A percentile compares a stretch with the other conserved stretches of the same genome.
Conservation (phyloP, 768 basidiomycete species). For the Lactarius vividus region DNA sequence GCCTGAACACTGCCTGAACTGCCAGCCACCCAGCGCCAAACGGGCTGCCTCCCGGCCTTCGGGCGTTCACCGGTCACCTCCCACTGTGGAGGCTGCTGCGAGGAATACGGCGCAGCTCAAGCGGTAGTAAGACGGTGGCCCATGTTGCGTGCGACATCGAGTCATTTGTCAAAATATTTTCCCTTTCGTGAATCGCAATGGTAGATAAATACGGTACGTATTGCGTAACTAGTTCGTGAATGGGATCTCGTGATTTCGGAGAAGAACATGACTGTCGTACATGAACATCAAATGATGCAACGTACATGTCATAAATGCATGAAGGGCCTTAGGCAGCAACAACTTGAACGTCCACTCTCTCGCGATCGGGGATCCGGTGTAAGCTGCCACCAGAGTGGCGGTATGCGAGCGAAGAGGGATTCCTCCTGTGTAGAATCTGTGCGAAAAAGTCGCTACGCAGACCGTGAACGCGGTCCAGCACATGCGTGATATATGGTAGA, state of each 20-base stretch:
- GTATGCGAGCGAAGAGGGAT: background rate
- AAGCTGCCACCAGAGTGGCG: background rate
- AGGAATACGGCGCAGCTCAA: too few relatives aligned
- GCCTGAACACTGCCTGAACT: too few relatives aligned
- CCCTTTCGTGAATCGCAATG: background rate
- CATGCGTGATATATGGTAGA: background rate
- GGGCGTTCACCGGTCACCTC: too few relatives aligned
- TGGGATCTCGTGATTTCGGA: background rate
- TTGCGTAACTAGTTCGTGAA: background rate
- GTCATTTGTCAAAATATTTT: background rate
- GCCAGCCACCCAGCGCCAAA: too few relatives aligned
- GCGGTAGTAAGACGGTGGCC: too few relatives aligned
- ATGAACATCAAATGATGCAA: background rate
- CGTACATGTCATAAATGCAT: background rate
- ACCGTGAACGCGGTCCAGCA: too few relatives aligned
- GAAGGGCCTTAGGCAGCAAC: background rate
- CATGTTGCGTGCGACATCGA: background rate
- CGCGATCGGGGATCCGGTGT: background rate
- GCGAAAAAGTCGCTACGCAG: background rate
- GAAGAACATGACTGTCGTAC: background rate
- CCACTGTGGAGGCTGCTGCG: too few relatives aligned
- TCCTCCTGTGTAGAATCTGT: too few relatives aligned
- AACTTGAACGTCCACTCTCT: background rate
- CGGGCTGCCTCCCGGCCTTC: too few relatives aligned
- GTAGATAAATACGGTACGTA: background rate